Percentiles rank a stretch among this genome's conserved stretches.
These are phyloP conservation scores for Fusarium staphyleae DNA, from an alignment of 2,329 filamentous ascomycete species.

Conservation along the genomic window DNA sequence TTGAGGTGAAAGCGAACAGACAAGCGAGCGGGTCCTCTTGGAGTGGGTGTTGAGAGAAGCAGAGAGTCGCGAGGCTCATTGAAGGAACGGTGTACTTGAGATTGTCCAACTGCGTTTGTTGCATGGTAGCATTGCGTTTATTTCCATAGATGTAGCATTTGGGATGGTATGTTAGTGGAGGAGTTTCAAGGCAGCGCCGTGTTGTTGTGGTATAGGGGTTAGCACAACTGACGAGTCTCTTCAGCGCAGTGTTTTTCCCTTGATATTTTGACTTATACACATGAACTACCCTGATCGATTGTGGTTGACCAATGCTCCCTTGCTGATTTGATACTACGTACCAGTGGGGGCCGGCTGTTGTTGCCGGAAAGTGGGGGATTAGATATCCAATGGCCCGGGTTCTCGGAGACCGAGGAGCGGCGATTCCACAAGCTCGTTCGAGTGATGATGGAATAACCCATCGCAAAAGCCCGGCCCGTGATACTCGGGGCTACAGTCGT, in stretches of 20 bases:
- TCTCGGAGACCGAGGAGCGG: conserved; percentile 37
- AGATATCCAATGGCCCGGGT: conserved; percentile 1
- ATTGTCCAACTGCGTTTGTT: conserved; percentile 27
- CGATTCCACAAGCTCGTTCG: conserved; percentile 2
- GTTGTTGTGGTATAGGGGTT: conserved; percentile 14
- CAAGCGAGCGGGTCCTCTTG: neutral
- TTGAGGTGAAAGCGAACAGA: conserved; percentile 7
- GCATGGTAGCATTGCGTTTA: conserved; percentile 35
- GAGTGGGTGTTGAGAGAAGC: conserved; percentile 10
- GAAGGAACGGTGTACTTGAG: conserved; percentile 4
- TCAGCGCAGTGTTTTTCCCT: neutral
- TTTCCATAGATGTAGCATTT: conserved; percentile 38
- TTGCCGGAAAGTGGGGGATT: conserved; percentile 36
- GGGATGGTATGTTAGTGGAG: conserved; percentile 14
- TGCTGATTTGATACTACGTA: conserved; percentile 20
- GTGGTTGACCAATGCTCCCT: conserved; percentile 15
- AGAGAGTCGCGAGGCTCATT: conserved; percentile 23
- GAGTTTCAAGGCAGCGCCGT: conserved; percentile 19
- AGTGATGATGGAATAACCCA: conserved; percentile 24
- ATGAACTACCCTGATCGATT: neutral
- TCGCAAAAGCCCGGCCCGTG: conserved; percentile 22
- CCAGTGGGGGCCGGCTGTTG: conserved; percentile 24
- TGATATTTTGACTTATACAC: neutral
- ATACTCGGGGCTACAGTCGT: conserved; percentile 19
- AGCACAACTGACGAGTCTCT: conserved; percentile 1